Evolutionary conservation across 2,329 filamentous ascomycete species (phyloP).

Genomic region (Fusarium sp.): DNA sequence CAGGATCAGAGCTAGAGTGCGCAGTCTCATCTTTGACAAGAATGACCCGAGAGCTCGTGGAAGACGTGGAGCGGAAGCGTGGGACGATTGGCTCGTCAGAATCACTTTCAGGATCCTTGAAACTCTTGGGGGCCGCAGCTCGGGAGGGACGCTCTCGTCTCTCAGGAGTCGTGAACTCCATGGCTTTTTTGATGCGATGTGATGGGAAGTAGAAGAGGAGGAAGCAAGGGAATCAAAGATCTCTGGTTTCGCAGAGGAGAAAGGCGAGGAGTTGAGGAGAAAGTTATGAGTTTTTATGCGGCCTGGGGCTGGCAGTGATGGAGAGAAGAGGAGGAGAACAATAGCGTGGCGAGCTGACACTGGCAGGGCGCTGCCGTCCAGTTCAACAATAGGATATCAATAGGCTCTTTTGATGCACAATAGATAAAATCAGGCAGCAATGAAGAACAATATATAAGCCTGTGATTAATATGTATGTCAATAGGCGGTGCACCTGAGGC

Average conservation of each 20-base stretch:
- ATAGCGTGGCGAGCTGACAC: neutral
- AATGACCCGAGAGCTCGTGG: too few species aligned
- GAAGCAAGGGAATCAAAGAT: neutral
- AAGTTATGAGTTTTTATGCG: neutral
- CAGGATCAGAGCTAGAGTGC: neutral
- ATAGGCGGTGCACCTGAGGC: neutral
- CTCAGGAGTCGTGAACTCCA: neutral
- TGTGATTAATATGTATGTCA: neutral
- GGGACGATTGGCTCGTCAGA: neutral
- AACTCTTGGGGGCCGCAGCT: conserved; percentile 8
- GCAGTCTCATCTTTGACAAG: neutral
- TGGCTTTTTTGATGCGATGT: neutral
- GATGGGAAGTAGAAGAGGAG: neutral
- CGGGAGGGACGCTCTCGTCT: conserved; percentile 14
- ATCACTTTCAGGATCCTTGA: conserved; percentile 4
- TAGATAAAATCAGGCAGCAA: neutral
- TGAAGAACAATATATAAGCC: neutral
- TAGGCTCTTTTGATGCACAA: neutral
- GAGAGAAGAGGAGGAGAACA: neutral
- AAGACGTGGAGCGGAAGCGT: neutral
- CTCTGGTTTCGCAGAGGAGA: neutral
- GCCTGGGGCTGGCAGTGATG: neutral
- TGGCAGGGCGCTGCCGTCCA: neutral
- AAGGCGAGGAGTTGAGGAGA: neutral
- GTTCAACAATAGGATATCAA: neutral